Percentiles rank a stretch among this genome's conserved stretches.
Conservation (phyloP, 345 rosid genomes). For the Schrenkiella parvula region DNA sequence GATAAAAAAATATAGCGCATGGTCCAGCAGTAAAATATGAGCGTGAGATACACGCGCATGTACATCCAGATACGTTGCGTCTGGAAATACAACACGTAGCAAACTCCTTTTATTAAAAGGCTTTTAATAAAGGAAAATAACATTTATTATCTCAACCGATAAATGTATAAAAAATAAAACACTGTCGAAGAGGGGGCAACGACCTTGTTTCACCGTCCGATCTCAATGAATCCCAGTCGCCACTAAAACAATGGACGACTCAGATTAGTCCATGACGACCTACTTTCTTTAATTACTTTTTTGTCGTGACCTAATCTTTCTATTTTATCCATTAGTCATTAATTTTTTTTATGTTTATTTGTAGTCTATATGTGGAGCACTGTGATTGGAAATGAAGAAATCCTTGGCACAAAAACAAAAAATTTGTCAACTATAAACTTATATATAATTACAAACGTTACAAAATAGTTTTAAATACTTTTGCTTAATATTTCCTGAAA, state of each 20-base stretch:
- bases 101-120: conserved; percentile 19
- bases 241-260: neutral
- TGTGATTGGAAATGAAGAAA: neutral
- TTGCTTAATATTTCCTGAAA: neutral
- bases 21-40: neutral
- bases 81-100: conserved; percentile 26
- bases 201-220: conserved; percentile 36
- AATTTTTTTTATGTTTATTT: neutral
- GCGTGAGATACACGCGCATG: conserved; percentile 30
- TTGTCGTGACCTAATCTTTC: conserved; percentile 24
- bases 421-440: conserved; percentile 22
- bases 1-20: neutral
- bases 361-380: conserved; percentile 21
- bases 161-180: neutral
- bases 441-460: too few species aligned
- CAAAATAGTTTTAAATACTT: neutral
- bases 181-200: conserved; percentile 7
- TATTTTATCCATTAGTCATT: conserved; percentile 20
- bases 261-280: conserved; percentile 23
- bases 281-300: conserved; percentile 25
- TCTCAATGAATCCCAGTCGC: conserved; percentile 24
- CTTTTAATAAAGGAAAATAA: neutral
- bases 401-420: neutral
- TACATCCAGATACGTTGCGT: conserved; percentile 22
- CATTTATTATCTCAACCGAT: conserved; percentile 19